Percentiles rank a stretch among this genome's conserved stretches.
Conservation (phyloP, 768 basidiomycete genomes). For the Clavaria fumosa region DNA sequence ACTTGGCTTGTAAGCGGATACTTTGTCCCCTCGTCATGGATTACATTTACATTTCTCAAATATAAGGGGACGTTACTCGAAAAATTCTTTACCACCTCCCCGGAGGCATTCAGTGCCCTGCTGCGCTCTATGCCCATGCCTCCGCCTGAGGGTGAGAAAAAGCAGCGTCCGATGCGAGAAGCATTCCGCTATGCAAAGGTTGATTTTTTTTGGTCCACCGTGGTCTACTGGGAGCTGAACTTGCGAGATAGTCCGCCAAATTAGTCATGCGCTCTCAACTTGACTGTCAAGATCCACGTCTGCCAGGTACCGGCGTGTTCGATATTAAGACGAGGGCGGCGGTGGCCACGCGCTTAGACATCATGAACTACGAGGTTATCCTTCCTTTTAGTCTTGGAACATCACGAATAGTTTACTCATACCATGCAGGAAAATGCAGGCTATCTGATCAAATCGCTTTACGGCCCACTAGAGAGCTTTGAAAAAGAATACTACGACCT, state of each 20-base stretch:
- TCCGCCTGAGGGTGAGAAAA: conserved; percentile 18
- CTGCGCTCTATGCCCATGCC: conserved; percentile 26
- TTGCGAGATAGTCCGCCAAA: conserved; percentile 26
- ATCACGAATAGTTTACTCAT: not conserved
- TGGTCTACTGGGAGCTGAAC: not conserved
- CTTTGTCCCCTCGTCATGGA: too few relatives aligned
- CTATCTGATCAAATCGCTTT: conserved; percentile 50
- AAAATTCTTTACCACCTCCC: conserved; percentile 62
- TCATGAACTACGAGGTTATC: conserved; percentile 61
- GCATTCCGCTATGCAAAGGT: conserved; percentile 84
- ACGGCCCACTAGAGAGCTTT: conserved; percentile 62
- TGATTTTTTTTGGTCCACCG: too few relatives aligned
- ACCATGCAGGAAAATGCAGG: conserved; percentile 53
- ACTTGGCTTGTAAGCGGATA: conserved; percentile 60
- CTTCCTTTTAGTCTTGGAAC: not conserved
- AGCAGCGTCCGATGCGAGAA: conserved; percentile 40
- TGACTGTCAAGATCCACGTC: conserved; percentile 64
- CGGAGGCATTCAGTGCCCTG: conserved; percentile 44
- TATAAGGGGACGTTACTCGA: conserved; percentile 76
- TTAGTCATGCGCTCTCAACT: conserved; percentile 93
- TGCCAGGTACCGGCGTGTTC: conserved; percentile 87
- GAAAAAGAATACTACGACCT: conserved; percentile 94
- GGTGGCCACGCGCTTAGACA: conserved; percentile 68
- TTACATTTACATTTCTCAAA: too few relatives aligned
- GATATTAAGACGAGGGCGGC: conserved; percentile 94